phyloP scores from a whole-genome alignment of 257 asterid genomes.

The Ajuga chamaepitys region DNA sequence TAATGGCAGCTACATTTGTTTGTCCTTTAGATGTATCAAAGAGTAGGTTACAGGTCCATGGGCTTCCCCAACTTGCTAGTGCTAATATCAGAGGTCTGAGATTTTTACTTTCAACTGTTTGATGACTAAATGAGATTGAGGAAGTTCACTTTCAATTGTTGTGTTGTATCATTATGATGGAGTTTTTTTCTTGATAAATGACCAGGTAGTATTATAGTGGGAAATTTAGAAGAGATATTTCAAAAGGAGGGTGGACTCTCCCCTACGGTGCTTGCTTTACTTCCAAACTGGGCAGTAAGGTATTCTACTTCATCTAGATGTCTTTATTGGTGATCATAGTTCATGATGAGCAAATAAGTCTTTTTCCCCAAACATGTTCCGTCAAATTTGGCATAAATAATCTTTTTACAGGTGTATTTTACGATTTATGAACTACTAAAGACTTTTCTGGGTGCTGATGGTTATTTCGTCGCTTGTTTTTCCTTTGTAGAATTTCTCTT shows the following conservation, averaged over 20 bases:
- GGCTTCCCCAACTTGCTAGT: slow-evolving; percentile 55
- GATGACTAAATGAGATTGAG: not conserved
- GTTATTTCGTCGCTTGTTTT: slow-evolving; percentile 35
- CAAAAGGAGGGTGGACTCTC: slow-evolving; percentile 92
- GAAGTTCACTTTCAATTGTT: not conserved
- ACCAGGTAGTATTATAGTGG: slow-evolving; percentile 75
- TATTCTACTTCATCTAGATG: not conserved
- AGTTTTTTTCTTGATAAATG: slow-evolving; percentile 18
- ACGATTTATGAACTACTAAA: slow-evolving; percentile 81
- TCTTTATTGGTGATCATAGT: not conserved
- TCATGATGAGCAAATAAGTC: not conserved
- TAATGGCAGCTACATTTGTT: slow-evolving; percentile 86
- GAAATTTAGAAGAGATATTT: slow-evolving; percentile 72
- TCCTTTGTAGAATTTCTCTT: not conserved
- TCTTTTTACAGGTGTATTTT: slow-evolving; percentile 64
- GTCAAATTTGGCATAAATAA: slow-evolving; percentile 4
- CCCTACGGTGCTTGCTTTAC: slow-evolving; percentile 77
- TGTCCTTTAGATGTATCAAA: slow-evolving; percentile 92
- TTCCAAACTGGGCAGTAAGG: slow-evolving; percentile 94
- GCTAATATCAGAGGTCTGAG: slow-evolving; percentile 61
- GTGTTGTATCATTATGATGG: not conserved
- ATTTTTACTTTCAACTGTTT: not conserved
- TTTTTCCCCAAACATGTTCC: not conserved
- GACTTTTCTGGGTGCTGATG: slow-evolving; percentile 57
- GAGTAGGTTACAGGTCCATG: slow-evolving; percentile 91